Evolutionary conservation across 352 stramenopile genomes (phyloP), one percentile per base, ranked within the genome.

Genomic region (Phytophthora pinifolia): DNA sequence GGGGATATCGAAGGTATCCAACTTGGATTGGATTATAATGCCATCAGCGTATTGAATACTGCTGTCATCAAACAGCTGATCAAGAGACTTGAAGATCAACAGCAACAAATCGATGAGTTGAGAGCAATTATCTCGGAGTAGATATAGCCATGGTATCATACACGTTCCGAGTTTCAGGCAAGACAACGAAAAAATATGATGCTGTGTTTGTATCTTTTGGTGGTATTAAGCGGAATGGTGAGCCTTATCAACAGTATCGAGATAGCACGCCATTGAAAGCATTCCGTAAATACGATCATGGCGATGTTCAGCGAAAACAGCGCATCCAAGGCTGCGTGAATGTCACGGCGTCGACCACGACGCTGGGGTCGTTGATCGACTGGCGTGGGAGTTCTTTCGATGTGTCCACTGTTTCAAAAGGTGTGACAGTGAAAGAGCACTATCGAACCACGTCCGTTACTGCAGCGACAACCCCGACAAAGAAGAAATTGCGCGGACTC

Each of bases 131-230:
- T n/a, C n/a, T n/a, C n/a, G n/a, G n/a, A n/a, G n/a, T n/a, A n/a
- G n/a, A n/a, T n/a, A n/a, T n/a, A n/a, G n/a, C n/a, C n/a, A n/a
- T n/a, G n/a, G n/a, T n/a, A n/a, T n/a, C n/a, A n/a, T n/a, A n/a
- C n/a, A n/a, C n/a, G n/a, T n/a, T n/a, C n/a, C n/a, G n/a, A n/a
- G n/a, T n/a, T n/a, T n/a, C n/a, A n/a, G n/a, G n/a, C n/a, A n/a
- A n/a, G n/a, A n/a, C n/a, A 27, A 27, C 2, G 0, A 27, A 27
- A 6, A 27, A 27, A 5, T 27, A 27, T 27, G 22, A 27, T 27
- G 22, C 22, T 48, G 15, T 43, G 36, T 27, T 65, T 65, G 35
- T 65, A 65, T 41, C 58, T 65, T 9, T 49, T 27, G 29, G 58
- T 47, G 22, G 51, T 39, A 49, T 59, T 37, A 32, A 43, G 36